Evolutionary conservation across 257 asterid species (phyloP).

Genomic region (Petrea volubilis): DNA sequence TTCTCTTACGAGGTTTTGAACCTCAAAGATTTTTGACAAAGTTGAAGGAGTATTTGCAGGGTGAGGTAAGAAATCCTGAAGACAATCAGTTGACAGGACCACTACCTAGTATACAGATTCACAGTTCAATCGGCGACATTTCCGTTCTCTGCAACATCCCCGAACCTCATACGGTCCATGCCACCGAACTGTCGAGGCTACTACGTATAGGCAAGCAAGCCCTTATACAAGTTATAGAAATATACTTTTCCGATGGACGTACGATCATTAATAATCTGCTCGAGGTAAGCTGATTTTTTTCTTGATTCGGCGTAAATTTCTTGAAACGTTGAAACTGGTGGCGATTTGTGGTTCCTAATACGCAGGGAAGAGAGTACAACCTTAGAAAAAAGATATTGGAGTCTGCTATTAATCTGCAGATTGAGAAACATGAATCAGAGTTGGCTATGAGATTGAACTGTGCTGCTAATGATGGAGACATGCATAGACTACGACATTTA

Average conservation of each 20-base stretch:
- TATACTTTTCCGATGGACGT: slow-evolving; percentile 57
- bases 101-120: slow-evolving; percentile 26
- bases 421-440: slow-evolving; percentile 67
- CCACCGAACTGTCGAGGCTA: slow-evolving; percentile 50
- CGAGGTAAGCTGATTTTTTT: slow-evolving; percentile 34
- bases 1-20: not conserved
- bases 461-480: slow-evolving; percentile 73
- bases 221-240: slow-evolving; percentile 38
- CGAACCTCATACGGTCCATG: slow-evolving; percentile 47
- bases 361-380: slow-evolving; percentile 56
- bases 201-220: slow-evolving; percentile 58
- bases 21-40: not conserved
- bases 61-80: slow-evolving; percentile 44
- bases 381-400: slow-evolving; percentile 46
- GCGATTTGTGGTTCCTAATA: not conserved
- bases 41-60: slow-evolving; percentile 39
- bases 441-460: slow-evolving; percentile 60
- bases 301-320: not conserved
- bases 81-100: slow-evolving; percentile 39
- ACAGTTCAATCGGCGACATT: slow-evolving; percentile 54
- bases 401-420: slow-evolving; percentile 43
- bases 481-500: slow-evolving; percentile 40
- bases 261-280: slow-evolving; percentile 53
- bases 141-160: slow-evolving; percentile 61
- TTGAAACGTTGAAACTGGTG: not conserved